Evolutionary conservation across 2,329 filamentous ascomycete genomes (phyloP).

Genomic region (Colletotrichum neosansevieriae): DNA sequence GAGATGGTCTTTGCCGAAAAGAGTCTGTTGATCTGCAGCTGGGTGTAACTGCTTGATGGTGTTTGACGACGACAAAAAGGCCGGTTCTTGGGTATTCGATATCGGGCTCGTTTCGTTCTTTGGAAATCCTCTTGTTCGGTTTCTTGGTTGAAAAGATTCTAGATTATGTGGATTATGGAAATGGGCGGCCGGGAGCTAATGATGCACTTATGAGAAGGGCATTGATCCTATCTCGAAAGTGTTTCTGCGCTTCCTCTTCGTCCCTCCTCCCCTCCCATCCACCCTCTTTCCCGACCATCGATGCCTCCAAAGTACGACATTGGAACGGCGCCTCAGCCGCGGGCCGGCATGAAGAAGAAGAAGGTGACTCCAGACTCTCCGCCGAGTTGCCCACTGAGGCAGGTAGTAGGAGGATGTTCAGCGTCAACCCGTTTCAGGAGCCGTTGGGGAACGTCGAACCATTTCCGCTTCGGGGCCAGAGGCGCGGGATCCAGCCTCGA

Average conservation of each 20-base stretch:
- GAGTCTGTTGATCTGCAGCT: background rate
- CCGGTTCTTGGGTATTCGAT: background rate
- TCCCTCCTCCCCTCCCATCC: background rate
- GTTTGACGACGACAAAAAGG: background rate
- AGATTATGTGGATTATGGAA: background rate
- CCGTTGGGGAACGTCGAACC: constrained; percentile 22
- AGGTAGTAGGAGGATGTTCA: constrained; percentile 9
- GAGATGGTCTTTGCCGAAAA: background rate
- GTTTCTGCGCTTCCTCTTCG: constrained; percentile 2
- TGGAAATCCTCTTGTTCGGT: background rate
- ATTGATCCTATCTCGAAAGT: constrained; percentile 12
- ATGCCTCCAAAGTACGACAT: background rate
- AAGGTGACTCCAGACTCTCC: constrained; percentile 2
- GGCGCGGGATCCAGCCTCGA: background rate
- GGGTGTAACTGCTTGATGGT: background rate
- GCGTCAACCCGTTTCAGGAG: constrained; percentile 28
- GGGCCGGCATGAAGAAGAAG: constrained; percentile 3
- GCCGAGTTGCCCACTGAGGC: constrained; percentile 22
- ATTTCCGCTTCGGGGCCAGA: constrained; percentile 14
- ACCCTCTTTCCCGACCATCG: background rate
- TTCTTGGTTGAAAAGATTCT: constrained; percentile 2
- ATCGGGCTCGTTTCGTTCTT: background rate
- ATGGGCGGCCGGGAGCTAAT: background rate
- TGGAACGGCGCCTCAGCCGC: background rate
- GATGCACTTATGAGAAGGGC: constrained; percentile 12